These are phyloP conservation scores for Plantago major DNA, from an alignment of 257 asterid genomes.

Conservation along the genomic window DNA sequence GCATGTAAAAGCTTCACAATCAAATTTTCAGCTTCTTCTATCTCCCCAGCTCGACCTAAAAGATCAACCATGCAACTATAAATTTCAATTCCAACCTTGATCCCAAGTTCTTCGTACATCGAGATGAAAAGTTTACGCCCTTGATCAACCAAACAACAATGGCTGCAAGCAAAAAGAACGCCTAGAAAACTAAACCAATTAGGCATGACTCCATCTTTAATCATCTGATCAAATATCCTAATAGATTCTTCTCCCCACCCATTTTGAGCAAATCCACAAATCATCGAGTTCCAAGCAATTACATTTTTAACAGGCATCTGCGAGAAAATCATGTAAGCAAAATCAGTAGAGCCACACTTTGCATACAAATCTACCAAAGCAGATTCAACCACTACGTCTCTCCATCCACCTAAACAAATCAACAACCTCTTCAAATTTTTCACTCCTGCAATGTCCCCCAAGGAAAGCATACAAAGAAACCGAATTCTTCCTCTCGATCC, in stretches of 20 bases:
- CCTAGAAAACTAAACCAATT: slow-evolving; percentile 62
- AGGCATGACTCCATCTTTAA: slow-evolving; percentile 44
- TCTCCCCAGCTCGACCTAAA: slow-evolving; percentile 66
- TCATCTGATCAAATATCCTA: slow-evolving; percentile 53
- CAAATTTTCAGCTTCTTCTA: slow-evolving; percentile 76
- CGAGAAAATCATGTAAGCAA: slow-evolving; percentile 54
- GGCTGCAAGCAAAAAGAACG: slow-evolving; percentile 91
- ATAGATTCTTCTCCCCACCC: slow-evolving; percentile 77
- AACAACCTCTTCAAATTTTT: slow-evolving; percentile 49
- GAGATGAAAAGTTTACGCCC: slow-evolving; percentile 48
- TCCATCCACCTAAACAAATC: slow-evolving; percentile 68
- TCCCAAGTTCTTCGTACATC: slow-evolving; percentile 42
- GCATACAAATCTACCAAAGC: slow-evolving; percentile 88
- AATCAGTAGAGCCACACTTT: slow-evolving; percentile 71
- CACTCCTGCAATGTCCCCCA: slow-evolving; percentile 75
- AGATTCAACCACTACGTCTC: slow-evolving; percentile 82
- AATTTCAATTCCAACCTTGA: slow-evolving; percentile 60
- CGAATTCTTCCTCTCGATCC: slow-evolving; percentile 60
- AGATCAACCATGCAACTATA: slow-evolving; percentile 88
- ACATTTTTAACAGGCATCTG: slow-evolving; percentile 58
- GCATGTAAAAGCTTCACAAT: slow-evolving; percentile 40
- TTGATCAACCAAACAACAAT: slow-evolving; percentile 59
- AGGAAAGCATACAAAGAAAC: slow-evolving; percentile 89
- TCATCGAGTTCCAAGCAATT: slow-evolving; percentile 89
- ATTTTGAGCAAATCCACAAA: slow-evolving; percentile 89